Percentiles rank a stretch among this genome's conserved stretches.
Evolutionary conservation across 352 stramenopile genomes (phyloP).

Genomic region (Phytophthora melonis): DNA sequence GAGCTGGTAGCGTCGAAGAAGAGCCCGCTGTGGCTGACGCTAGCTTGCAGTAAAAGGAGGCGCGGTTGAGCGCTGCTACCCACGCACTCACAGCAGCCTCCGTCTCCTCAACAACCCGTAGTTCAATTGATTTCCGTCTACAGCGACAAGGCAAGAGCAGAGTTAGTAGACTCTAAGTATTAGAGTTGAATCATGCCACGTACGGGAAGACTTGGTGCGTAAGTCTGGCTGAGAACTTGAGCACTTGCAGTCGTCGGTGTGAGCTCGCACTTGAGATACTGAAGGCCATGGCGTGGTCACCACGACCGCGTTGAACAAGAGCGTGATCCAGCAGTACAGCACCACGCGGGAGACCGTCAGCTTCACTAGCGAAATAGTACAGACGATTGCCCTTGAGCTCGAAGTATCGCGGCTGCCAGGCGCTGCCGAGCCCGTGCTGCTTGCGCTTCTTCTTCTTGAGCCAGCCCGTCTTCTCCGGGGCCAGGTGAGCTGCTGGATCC

Average conservation of each 20-base stretch:
- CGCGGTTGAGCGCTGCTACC: slow-evolving; percentile 74
- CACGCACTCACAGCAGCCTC: slow-evolving; percentile 59
- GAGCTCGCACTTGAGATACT: slow-evolving; percentile 75
- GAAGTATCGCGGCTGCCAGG: slow-evolving; percentile 84
- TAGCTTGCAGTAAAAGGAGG: slow-evolving; percentile 78
- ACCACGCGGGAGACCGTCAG: slow-evolving; percentile 72
- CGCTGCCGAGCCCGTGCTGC: slow-evolving; percentile 71
- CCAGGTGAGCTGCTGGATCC: slow-evolving; percentile 25
- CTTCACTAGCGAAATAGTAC: slow-evolving; percentile 84
- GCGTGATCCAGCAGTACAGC: slow-evolving; percentile 80
- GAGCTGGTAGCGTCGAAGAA: slow-evolving; percentile 40
- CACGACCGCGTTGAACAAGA: slow-evolving; percentile 67
- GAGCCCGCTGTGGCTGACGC: slow-evolving; percentile 33
- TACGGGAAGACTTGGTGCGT: slow-evolving; percentile 75
- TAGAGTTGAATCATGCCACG: slow-evolving; percentile 9
- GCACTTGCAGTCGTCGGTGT: slow-evolving; percentile 63
- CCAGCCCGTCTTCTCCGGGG: slow-evolving; percentile 77
- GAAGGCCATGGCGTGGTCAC: slow-evolving; percentile 71
- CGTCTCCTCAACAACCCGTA: slow-evolving; percentile 69
- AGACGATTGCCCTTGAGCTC: slow-evolving; percentile 84
- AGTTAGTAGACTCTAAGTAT: background rate
- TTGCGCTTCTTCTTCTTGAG: slow-evolving; percentile 86
- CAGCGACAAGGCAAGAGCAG: slow-evolving; percentile 7
- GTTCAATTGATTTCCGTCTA: slow-evolving; percentile 68
- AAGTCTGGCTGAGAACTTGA: slow-evolving; percentile 79